phyloP scores from a whole-genome alignment of 2,329 filamentous ascomycete species.

The Aspergillus latus region DNA sequence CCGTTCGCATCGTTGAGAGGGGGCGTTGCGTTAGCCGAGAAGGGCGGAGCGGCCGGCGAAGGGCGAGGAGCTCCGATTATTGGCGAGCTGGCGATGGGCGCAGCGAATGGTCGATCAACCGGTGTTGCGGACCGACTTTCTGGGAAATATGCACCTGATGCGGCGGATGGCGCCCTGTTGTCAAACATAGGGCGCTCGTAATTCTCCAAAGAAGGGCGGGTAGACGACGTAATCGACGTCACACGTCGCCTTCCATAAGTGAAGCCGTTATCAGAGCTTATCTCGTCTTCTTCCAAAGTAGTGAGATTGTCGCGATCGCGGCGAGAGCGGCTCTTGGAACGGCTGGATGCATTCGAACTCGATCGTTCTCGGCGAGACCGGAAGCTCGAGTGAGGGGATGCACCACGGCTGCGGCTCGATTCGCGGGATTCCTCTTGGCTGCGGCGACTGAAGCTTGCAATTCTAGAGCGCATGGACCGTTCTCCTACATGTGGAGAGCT shows the following conservation, averaged over 20 bases:
- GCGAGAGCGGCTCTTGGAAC: slow-evolving; percentile 55
- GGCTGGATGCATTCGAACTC: slow-evolving; percentile 53
- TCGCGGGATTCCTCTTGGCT: slow-evolving; percentile 39
- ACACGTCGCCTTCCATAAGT: slow-evolving; percentile 28
- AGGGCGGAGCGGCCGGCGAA: slow-evolving; percentile 50
- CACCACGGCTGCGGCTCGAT: slow-evolving; percentile 36
- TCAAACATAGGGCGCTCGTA: slow-evolving; percentile 25
- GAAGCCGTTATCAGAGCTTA: slow-evolving; percentile 30
- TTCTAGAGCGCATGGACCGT: slow-evolving; percentile 29
- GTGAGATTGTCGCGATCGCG: slow-evolving; percentile 57
- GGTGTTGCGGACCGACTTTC: slow-evolving; percentile 39
- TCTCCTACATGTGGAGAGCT: slow-evolving; percentile 40
- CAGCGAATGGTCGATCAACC: slow-evolving; percentile 34
- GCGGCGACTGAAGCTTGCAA: slow-evolving; percentile 28
- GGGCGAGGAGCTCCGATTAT: slow-evolving; percentile 46
- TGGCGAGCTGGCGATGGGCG: slow-evolving; percentile 27
- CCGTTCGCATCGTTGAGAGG: slow-evolving; percentile 47
- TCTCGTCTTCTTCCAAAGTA: slow-evolving; percentile 49
- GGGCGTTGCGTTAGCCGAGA: slow-evolving; percentile 55
- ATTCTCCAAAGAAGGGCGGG: slow-evolving; percentile 40
- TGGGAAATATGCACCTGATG: slow-evolving; percentile 41
- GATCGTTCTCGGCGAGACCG: slow-evolving; percentile 53
- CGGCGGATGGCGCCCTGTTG: slow-evolving; percentile 41
- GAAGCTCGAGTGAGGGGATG: slow-evolving; percentile 41
- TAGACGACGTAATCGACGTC: slow-evolving; percentile 33